Base-by-base conservation (phyloP, 257 asterid species). In the Hygrophila difformis region DNA sequence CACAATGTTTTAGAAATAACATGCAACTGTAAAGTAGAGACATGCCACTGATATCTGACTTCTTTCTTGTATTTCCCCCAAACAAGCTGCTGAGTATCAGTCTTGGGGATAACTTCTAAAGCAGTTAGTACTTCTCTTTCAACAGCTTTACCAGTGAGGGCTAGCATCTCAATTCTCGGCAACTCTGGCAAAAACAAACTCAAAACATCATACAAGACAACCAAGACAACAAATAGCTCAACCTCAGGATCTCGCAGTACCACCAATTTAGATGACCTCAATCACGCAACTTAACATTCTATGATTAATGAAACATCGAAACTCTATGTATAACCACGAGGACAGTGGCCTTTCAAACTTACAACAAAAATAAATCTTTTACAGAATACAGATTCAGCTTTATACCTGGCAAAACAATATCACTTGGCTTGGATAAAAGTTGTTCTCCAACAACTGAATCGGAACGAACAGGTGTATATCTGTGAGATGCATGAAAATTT, bases 61-160 rank as follows among this genome's bases (percentile, higher is more conserved):
- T 82, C 93, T 74, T 80, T 82, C 82, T 82, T 91, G 85, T 82
- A 91, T 73, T 82, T 80, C 47, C 61, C 73, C 98, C 98, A 91
- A 48, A 86, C 86, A 62, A 52, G 80, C 59, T 68, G 84, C 56
- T 85, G 96, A 49, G 61, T 53, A 66, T 78, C 89, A 35, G 71
- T 74, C 60, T 76, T 78, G 3, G 96, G 87, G 48, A 75, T 74
- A 48, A 89, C 79, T 74, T 85, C 96, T 53, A 79, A 29, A 52
- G 94, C 93, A 41, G 93, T 79, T 70, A 89, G 61, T 37, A 72
- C 54, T 45, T 75, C 81, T 54, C 98, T 93, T 76, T 91, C 98
- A 65, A 91, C 75, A 52, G 93, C 86, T 64, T 91, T 86, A 37
- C 98, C 98, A 39, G 87, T 75, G 47, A 91, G 85, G 58, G 79